Percentiles rank a stretch among this genome's conserved stretches.
Evolutionary conservation across 2,329 filamentous ascomycete species (phyloP).

Genomic region (Cercospora berteroae): DNA sequence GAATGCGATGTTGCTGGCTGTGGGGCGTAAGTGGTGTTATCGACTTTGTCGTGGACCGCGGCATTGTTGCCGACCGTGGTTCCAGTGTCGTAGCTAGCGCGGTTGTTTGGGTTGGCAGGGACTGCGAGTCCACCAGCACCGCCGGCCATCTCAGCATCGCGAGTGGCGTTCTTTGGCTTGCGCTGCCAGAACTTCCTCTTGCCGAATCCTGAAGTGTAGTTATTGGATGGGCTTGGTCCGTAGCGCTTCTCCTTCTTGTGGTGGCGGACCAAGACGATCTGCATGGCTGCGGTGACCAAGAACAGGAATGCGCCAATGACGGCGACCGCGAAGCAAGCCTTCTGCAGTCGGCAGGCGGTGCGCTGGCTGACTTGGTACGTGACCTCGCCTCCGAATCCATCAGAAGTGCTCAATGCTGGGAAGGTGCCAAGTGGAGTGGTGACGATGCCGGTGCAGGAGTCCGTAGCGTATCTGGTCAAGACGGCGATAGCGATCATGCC

Average conservation of each 20-base stretch:
- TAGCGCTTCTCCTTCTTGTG: conserved; percentile 73
- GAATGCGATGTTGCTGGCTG: conserved; percentile 34
- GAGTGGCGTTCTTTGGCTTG: conserved; percentile 37
- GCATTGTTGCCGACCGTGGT: conserved; percentile 44
- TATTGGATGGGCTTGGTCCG: conserved; percentile 63
- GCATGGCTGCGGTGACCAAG: conserved; percentile 67
- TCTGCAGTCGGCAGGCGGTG: conserved; percentile 74
- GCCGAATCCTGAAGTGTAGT: conserved; percentile 64
- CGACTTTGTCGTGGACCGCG: conserved; percentile 31
- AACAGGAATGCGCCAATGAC: conserved; percentile 79
- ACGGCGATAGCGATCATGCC: conserved; percentile 80
- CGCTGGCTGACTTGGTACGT: conserved; percentile 49
- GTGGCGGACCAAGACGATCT: conserved; percentile 66
- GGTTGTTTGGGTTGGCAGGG: conserved; percentile 38
- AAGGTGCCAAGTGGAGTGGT: conserved; percentile 69
- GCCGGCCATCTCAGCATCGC: conserved; percentile 47
- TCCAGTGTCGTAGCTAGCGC: conserved; percentile 51
- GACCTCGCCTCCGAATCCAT: conserved; percentile 50
- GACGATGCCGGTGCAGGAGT: conserved; percentile 63
- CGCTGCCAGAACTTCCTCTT: conserved; percentile 38
- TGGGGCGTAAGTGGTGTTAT: conserved; percentile 29
- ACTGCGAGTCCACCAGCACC: conserved; percentile 32
- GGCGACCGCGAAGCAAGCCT: conserved; percentile 71
- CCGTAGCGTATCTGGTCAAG: conserved; percentile 67
- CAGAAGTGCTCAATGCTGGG: conserved; percentile 49